phyloP scores from a whole-genome alignment of 1,284 basidiomycete genomes.

The Trichosporon sp. region DNA sequence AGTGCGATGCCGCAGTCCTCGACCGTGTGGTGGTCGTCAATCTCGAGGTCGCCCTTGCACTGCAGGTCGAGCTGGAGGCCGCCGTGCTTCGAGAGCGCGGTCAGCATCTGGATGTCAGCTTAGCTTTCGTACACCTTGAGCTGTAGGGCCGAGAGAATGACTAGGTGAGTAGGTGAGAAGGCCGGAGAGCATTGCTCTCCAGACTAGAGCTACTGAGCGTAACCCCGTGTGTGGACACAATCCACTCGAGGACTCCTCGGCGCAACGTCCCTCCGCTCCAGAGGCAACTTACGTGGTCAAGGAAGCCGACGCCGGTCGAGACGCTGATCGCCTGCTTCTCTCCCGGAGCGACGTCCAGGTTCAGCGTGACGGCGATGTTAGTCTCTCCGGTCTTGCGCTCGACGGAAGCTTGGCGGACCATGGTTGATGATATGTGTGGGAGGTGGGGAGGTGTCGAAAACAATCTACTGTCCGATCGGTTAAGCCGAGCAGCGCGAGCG shows the following conservation, averaged over 20 bases:
- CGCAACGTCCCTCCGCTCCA: background rate
- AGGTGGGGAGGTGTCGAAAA: slow-evolving; percentile 10
- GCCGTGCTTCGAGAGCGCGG: slow-evolving; percentile 89
- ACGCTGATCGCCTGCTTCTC: slow-evolving; percentile 77
- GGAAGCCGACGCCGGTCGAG: slow-evolving; percentile 93
- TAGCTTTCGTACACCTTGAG: no score
- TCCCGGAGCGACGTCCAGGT: slow-evolving; percentile 78
- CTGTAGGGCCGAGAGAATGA: no score
- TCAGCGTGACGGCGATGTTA: slow-evolving; percentile 76
- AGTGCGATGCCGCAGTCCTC: slow-evolving; percentile 94
- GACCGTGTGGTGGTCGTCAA: slow-evolving; percentile 99
- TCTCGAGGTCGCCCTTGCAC: slow-evolving; percentile 94
- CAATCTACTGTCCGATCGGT: background rate
- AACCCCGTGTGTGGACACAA: no score
- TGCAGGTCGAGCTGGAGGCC: slow-evolving; percentile 86
- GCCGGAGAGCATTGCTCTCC: no score
- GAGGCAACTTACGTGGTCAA: slow-evolving; percentile 79
- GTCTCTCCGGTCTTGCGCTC: slow-evolving; percentile 92
- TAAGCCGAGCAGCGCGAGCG: background rate
- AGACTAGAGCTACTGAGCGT: no score
- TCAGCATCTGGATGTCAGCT: slow-evolving; percentile 73
- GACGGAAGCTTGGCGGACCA: slow-evolving; percentile 66
- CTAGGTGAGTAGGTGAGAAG: no score
- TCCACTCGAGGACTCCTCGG: no score
- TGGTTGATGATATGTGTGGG: slow-evolving; percentile 61